These are phyloP conservation scores for Calonectria crousiana DNA, from an alignment of 2,329 filamentous ascomycete species.

Conservation along the genomic window DNA sequence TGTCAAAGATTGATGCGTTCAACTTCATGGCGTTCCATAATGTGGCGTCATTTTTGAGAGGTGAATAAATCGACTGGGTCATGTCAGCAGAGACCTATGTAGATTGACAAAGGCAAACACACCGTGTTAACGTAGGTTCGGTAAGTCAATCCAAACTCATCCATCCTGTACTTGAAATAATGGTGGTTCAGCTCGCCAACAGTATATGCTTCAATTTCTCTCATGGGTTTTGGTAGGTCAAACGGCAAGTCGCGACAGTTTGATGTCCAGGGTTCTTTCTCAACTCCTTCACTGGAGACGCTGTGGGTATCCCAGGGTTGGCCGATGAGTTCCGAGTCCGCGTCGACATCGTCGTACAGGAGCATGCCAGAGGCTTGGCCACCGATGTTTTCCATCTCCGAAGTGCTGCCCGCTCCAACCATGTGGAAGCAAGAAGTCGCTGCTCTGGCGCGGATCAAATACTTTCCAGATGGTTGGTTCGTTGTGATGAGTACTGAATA, in stretches of 20 bases:
- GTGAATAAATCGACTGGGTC: slow-evolving; percentile 28
- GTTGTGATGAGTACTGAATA: slow-evolving; percentile 62
- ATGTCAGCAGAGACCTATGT: neutral
- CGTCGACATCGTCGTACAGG: slow-evolving; percentile 32
- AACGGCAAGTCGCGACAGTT: slow-evolving; percentile 35
- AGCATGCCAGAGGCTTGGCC: slow-evolving; percentile 31
- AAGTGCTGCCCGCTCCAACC: neutral
- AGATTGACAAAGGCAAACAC: neutral
- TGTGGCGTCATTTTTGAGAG: slow-evolving; percentile 24
- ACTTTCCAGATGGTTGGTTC: slow-evolving; percentile 43
- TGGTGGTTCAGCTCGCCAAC: slow-evolving; percentile 29
- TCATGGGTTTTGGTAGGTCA: slow-evolving; percentile 31
- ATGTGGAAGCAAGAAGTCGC: slow-evolving; percentile 23
- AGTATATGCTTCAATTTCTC: slow-evolving; percentile 30
- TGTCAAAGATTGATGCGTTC: neutral
- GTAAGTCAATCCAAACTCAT: neutral
- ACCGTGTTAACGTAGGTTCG: slow-evolving; percentile 26
- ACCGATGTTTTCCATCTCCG: slow-evolving; percentile 14
- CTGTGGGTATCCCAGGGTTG: slow-evolving; percentile 28
- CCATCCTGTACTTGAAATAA: slow-evolving; percentile 4
- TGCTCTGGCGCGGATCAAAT: slow-evolving; percentile 33
- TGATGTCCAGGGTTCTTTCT: slow-evolving; percentile 14
- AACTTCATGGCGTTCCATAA: slow-evolving; percentile 17
- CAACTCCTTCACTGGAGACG: neutral
- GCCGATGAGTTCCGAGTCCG: slow-evolving; percentile 20